These are phyloP conservation scores for Fomitopsis betulina DNA, from an alignment of 1,284 basidiomycete genomes.

Conservation along the genomic window DNA sequence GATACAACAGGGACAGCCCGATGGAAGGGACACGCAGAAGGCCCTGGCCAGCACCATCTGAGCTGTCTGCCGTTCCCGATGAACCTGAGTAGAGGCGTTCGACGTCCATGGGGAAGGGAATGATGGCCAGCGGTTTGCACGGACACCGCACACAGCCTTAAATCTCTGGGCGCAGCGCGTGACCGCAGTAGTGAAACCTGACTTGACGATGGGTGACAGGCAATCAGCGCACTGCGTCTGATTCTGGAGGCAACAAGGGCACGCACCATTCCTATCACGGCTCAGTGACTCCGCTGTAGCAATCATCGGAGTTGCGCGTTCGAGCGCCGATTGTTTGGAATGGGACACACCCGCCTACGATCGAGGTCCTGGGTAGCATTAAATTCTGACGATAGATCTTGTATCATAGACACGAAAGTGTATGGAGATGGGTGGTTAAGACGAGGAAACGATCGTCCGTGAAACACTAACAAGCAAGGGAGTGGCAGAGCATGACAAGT, in stretches of 20 bases:
- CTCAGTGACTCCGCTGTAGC: not conserved
- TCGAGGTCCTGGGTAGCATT: not conserved
- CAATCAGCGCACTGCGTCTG: no score
- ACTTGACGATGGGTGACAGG: no score
- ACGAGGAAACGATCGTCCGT: not conserved
- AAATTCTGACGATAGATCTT: not conserved
- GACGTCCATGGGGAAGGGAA: not conserved
- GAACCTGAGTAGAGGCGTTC: not conserved
- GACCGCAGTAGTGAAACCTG: not conserved
- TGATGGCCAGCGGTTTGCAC: no score
- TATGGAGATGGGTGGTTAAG: not conserved
- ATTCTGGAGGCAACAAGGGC: no score
- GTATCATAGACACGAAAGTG: not conserved
- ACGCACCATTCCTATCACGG: no score
- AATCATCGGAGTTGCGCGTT: not conserved
- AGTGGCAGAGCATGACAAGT: not conserved
- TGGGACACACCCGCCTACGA: not conserved
- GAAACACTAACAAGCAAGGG: not conserved
- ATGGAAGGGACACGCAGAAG: not conserved
- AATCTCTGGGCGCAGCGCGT: not conserved
- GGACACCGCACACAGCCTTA: no score
- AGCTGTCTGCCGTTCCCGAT: not conserved
- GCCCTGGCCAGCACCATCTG: not conserved
- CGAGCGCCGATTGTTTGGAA: no score
- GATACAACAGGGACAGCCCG: not conserved